Base-by-base conservation (phyloP, 1,139 yeast species). In the Kurtzmaniella quercitrusa region DNA sequence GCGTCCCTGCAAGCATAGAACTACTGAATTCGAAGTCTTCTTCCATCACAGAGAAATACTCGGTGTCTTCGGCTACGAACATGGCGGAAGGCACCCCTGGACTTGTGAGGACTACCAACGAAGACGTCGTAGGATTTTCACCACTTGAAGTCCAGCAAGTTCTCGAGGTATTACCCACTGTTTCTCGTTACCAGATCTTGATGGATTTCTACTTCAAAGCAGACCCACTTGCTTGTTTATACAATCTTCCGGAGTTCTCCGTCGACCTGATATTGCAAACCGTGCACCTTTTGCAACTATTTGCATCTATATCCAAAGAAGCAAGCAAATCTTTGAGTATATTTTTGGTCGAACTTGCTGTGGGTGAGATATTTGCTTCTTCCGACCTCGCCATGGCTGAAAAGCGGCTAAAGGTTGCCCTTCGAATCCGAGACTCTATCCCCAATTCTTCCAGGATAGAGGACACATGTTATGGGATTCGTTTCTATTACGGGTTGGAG, bases 401-500 rank as follows among this genome's bases (percentile, higher is more conserved):
- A 8, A 19, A 14, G 12, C 25, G 41, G 12, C 18, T 18, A 9
- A 19, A 14, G 17, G 18, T 12, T 39, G 37, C 39, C 25, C 31
- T 16, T 11, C 12, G 41, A 12, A 12, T 27, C 12, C 11, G 38
- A 19, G 27, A 36, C 12, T 11, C 16, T 11, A 10, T 36, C 12
- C 10, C 19, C 2, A 24, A 17, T 7, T 37, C 34, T 17, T 18
- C 38, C 16, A 17, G 18, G 31, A 24, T 43, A 23, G 50, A 61
- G 6, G 72, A 65, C 48, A 51, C 63, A 9, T 41, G 60, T 2
- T 64, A 52, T 49, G 50, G 62, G 40, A 55, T 64, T 39, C 55
- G 57, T 25, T 68, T 70, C 68, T 66, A 62, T 49, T 58, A 66
- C 19, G 47, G 57, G 24, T 52, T 60, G 18, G 59, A 61, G 36